Evolutionary conservation across 163 green algal species (phyloP).

Genomic region (Chlamydomonas reinhardtii): DNA sequence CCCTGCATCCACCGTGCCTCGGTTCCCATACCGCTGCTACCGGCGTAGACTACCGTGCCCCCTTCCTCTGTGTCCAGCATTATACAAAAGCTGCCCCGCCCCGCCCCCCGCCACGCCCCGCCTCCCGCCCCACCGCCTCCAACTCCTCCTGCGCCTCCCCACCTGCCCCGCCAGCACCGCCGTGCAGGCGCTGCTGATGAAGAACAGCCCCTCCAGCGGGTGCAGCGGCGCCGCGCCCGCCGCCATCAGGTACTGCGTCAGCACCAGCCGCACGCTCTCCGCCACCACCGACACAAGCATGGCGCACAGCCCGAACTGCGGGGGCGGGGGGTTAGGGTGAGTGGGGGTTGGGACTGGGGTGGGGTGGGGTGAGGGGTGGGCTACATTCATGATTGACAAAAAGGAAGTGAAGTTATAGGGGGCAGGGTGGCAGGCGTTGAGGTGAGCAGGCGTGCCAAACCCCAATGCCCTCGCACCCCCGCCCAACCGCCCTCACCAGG

Average conservation of each 20-base stretch:
- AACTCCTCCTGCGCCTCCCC: background rate
- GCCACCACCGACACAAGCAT: slow-evolving; percentile 81
- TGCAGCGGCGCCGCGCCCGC: slow-evolving; percentile 72
- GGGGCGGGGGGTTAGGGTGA: too few relatives aligned
- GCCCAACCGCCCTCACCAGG: slow-evolving; percentile 14
- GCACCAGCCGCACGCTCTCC: slow-evolving; percentile 84
- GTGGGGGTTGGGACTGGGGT: too few relatives aligned
- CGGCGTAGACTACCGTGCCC: too few relatives aligned
- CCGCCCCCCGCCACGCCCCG: too few relatives aligned
- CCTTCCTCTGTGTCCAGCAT: too few relatives aligned
- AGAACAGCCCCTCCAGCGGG: slow-evolving; percentile 88
- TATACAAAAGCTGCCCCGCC: too few relatives aligned
- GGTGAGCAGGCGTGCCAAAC: too few relatives aligned
- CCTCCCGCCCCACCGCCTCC: background rate
- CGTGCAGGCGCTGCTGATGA: slow-evolving; percentile 81
- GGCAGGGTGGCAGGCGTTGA: too few relatives aligned
- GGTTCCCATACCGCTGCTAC: too few relatives aligned
- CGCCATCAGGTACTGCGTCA: slow-evolving; percentile 89
- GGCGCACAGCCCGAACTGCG: slow-evolving; percentile 71
- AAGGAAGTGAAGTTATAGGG: too few relatives aligned
- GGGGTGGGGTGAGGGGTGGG: background rate
- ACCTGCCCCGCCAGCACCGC: slow-evolving; percentile 70
- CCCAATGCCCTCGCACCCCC: background rate
- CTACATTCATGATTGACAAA: background rate
- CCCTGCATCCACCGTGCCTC: too few relatives aligned